phyloP scores from a whole-genome alignment of 129 eudicot species.

The Helianthus tuberosus region DNA sequence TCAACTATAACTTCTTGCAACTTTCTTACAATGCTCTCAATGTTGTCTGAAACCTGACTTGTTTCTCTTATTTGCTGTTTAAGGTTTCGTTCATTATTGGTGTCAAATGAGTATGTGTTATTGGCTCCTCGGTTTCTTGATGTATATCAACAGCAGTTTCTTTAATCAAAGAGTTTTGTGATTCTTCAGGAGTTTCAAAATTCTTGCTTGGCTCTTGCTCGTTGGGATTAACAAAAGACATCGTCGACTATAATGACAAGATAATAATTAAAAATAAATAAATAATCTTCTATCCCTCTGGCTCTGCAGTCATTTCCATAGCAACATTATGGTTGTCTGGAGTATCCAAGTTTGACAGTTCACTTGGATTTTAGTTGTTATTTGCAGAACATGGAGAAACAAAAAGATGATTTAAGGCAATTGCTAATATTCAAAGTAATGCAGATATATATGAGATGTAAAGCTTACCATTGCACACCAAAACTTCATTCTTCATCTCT shows the following conservation, averaged over 20 bases:
- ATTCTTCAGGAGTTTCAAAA: conserved; percentile 10
- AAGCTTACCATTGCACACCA: conserved; percentile 21
- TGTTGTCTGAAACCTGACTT: conserved; percentile 31
- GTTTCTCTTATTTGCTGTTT: neutral
- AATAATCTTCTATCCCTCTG: neutral
- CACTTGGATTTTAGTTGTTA: too few species aligned
- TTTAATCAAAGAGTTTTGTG: conserved; percentile 7
- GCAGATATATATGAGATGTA: neutral
- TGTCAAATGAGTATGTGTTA: conserved; percentile 7
- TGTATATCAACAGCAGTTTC: neutral
- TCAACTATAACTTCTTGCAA: conserved; percentile 19
- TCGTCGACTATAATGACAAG: conserved; percentile 8
- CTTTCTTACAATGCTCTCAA: conserved; percentile 38
- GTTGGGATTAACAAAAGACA: neutral
- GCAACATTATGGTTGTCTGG: neutral
- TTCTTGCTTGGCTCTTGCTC: neutral
- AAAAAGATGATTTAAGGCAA: too few species aligned
- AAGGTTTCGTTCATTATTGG: conserved; percentile 17
- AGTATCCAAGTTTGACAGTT: too few species aligned
- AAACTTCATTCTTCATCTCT: conserved; percentile 2
- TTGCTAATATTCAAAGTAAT: neutral
- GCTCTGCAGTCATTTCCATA: conserved; percentile 3
- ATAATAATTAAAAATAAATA: neutral
- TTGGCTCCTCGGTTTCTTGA: conserved; percentile 11
- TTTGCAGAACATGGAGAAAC: too few species aligned